These are phyloP conservation scores for Aspergillus sclerotioniger DNA, from an alignment of 495 filamentous ascomycete species.

Conservation along the genomic window DNA sequence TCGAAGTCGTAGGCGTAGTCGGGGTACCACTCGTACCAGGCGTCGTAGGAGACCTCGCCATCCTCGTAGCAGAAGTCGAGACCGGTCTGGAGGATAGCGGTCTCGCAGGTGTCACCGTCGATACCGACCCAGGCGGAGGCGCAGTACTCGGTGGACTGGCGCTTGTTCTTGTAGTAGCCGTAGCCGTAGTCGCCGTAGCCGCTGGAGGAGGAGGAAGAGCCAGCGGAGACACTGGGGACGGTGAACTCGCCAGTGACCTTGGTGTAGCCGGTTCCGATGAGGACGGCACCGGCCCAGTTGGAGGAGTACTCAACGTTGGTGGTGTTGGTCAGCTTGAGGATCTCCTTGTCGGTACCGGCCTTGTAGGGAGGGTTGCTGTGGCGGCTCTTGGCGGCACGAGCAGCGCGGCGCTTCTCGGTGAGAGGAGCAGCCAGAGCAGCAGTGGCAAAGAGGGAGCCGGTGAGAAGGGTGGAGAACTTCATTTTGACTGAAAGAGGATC, in stretches of 20 bases:
- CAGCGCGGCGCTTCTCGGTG: constrained; percentile 24
- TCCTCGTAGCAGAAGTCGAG: constrained; percentile 49
- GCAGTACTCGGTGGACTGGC: constrained; percentile 27
- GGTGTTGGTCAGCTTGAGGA: constrained; percentile 23
- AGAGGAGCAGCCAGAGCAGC: constrained; percentile 25
- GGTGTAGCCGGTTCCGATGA: constrained; percentile 43
- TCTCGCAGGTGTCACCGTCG: constrained; percentile 53
- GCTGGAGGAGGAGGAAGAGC: constrained; percentile 36
- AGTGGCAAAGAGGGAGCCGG: constrained; percentile 17
- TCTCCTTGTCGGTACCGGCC: constrained; percentile 23
- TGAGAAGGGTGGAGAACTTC: constrained; percentile 21
- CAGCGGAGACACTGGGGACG: constrained; percentile 46
- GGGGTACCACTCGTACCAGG: constrained; percentile 63
- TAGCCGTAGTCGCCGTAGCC: constrained; percentile 1
- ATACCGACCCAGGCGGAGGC: constrained; percentile 60
- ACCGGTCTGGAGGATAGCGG: constrained; percentile 57
- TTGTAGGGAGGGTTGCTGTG: constrained; percentile 26
- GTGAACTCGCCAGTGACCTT: constrained; percentile 48
- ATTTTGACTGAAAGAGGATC: constrained; percentile 10
- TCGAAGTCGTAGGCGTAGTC: constrained; percentile 52
- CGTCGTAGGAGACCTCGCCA: constrained; percentile 38
- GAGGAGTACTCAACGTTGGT: constrained; percentile 43
- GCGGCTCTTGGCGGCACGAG: constrained; percentile 14
- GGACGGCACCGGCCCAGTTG: constrained; percentile 57
- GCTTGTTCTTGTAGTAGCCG: background rate